A percentile compares a stretch with the other conserved stretches of the same genome.
These are phyloP conservation scores for Boletus rubroflammeus DNA, from an alignment of 768 basidiomycete genomes.

Conservation along the genomic window DNA sequence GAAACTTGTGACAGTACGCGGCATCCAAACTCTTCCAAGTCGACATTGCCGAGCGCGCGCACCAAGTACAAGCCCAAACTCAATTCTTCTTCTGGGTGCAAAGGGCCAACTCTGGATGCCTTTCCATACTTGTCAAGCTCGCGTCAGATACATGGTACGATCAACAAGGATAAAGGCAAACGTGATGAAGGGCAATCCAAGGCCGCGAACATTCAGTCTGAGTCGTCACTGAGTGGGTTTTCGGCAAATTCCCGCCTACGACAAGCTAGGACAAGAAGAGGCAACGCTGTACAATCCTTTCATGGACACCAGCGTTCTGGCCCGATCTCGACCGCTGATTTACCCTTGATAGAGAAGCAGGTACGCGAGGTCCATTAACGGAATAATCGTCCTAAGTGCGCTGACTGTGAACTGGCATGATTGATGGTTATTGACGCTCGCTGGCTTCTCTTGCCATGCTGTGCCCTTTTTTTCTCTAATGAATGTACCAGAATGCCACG, in stretches of 20 bases:
- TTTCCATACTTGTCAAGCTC: constrained; percentile 20
- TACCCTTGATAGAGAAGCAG: constrained; percentile 27
- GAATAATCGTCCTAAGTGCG: constrained; percentile 19
- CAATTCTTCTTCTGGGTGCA: constrained; percentile 5
- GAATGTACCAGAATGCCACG: constrained; percentile 21
- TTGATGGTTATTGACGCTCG: constrained; percentile 4
- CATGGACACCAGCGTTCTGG: constrained; percentile 11
- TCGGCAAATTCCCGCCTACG: constrained; percentile 6
- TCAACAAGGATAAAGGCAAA: constrained; percentile 11
- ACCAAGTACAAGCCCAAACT: constrained; percentile 29
- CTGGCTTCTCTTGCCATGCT: constrained; percentile 4
- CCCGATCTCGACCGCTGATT: constrained; percentile 17
- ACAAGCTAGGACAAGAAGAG: neutral
- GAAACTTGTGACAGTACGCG: constrained; percentile 4
- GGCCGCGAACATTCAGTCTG: neutral
- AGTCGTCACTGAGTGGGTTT: neutral
- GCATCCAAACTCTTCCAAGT: constrained; percentile 2
- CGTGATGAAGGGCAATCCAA: constrained; percentile 5
- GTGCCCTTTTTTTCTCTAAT: constrained; percentile 17
- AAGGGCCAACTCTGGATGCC: constrained; percentile 15
- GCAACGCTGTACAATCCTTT: neutral
- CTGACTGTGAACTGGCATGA: constrained; percentile 21
- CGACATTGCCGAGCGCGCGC: constrained; percentile 24
- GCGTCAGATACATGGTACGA: constrained; percentile 9
- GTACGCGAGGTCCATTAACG: constrained; percentile 30